Evolutionary conservation across 1,284 basidiomycete species (phyloP).

Genomic region (Cryptococcus deneoformans): DNA sequence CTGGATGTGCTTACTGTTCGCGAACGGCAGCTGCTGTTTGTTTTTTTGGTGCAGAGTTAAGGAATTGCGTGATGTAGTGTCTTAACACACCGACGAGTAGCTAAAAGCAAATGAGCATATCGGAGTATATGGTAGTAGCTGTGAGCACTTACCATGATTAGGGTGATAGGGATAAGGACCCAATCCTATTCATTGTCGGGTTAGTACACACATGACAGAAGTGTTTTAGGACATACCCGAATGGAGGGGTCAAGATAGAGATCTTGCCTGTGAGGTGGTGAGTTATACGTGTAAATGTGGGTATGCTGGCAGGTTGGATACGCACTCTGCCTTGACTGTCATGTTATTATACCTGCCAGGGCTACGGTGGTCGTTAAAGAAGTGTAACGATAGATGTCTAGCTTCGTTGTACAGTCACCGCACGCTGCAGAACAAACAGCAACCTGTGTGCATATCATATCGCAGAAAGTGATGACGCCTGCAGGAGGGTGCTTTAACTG

Average conservation of each 20-base stretch:
- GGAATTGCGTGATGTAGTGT: constrained; percentile 86
- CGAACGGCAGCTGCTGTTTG: constrained; percentile 72
- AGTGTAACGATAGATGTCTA: no score
- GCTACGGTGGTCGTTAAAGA: no score
- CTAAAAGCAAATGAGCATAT: constrained; percentile 50
- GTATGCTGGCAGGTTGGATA: neutral
- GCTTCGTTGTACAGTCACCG: no score
- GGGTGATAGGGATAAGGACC: constrained; percentile 91
- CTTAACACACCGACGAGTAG: constrained; percentile 91
- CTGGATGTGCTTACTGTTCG: constrained; percentile 66
- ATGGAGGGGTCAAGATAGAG: constrained; percentile 91
- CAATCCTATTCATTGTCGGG: constrained; percentile 48
- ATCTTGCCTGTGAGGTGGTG: constrained; percentile 30
- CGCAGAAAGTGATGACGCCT: no score
- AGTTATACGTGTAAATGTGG: neutral
- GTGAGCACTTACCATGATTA: constrained; percentile 76
- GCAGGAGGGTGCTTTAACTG: no score
- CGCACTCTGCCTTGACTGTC: constrained; percentile 35
- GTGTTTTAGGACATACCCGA: constrained; percentile 56
- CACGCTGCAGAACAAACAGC: no score
- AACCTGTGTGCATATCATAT: no score
- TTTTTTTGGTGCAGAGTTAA: constrained; percentile 81
- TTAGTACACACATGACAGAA: constrained; percentile 6
- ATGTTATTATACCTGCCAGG: constrained; percentile 7
- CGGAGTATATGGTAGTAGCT: neutral